Evolutionary conservation across 139 green algal genomes (phyloP), one percentile per base, ranked within the genome.

Genomic region (Chlamydomonas applanata): DNA sequence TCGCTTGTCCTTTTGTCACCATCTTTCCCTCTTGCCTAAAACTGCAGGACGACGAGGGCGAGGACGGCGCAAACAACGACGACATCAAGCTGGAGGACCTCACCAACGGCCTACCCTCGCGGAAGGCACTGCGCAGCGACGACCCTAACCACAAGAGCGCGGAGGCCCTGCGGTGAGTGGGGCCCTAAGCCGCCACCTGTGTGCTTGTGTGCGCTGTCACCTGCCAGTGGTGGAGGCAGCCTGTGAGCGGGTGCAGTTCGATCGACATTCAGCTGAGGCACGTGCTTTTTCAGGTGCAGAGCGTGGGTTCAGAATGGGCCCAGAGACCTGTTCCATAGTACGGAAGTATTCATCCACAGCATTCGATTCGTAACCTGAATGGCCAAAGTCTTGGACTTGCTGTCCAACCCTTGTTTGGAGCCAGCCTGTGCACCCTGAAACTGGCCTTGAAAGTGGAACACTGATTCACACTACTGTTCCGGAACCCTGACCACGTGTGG

Each of bases 91-190:
- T 79, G 13, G 81, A 85, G 57, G 85, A 84, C 27, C 74, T 86
- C 22, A 86, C 80, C 49, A 89, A 89, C 29, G 81, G 81, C 16
- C 46, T 79, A 65, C 74, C 46, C 20, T 67, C 49, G 0, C 73
- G 77, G 45, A 91, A 89, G 78, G 79, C 91, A 71, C 75, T 93
- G 73, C 85, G 92, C 67, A 92, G 85, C 3, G 90, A 97, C 57
- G 85, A 94, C 52, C 79, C 88, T 13, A 91, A 89, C 30, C 91
- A 92, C 83, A 93, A 92, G 69, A 81, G 69, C 0, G 76, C 77
- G 2, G 90, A 96, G 74, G 80, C 93, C 44, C 66, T 93, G 11
- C 62, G 91, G 90, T 90, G 69, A 24, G 80, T 67, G 60, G 27
- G 60, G n/a, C n/a, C n/a, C n/a, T n/a, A n/a, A n/a, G n/a, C n/a